phyloP scores from a whole-genome alignment of 148 eudicot genomes.

The Nyssa sinensis region DNA sequence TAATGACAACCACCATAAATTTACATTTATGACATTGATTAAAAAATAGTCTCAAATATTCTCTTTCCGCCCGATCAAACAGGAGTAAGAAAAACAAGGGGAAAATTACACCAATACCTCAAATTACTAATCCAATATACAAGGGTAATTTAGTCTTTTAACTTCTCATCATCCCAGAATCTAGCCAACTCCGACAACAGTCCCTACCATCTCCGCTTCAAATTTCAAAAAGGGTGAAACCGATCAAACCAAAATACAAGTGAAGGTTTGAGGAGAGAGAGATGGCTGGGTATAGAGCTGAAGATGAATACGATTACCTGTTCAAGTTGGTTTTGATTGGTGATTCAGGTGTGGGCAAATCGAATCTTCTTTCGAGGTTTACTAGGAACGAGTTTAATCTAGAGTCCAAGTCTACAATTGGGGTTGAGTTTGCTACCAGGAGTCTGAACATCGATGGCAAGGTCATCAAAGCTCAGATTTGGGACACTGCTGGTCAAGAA shows the following conservation, averaged over 20 bases:
- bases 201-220: neutral
- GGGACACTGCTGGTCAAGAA: constrained; percentile 86
- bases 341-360: constrained; percentile 73
- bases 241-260: neutral
- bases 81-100: too few relatives aligned
- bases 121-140: too few relatives aligned
- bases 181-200: constrained; percentile 14
- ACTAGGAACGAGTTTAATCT: constrained; percentile 74
- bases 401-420: constrained; percentile 74
- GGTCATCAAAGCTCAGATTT: constrained; percentile 78
- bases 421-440: constrained; percentile 74
- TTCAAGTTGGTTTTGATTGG: constrained; percentile 71
- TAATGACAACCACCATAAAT: too few relatives aligned
- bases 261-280: neutral
- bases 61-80: too few relatives aligned
- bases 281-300: constrained; percentile 63
- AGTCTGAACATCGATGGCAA: constrained; percentile 44
- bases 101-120: too few relatives aligned
- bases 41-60: too few relatives aligned
- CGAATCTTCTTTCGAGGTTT: constrained; percentile 68
- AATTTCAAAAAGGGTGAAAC: constrained; percentile 3
- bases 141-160: too few relatives aligned
- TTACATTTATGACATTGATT: too few relatives aligned
- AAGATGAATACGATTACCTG: constrained; percentile 74
- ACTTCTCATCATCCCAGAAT: constrained; percentile 12